These are phyloP conservation scores for Wickerhamomyces bovis DNA, from an alignment of 805 yeast species.

Conservation along the genomic window DNA sequence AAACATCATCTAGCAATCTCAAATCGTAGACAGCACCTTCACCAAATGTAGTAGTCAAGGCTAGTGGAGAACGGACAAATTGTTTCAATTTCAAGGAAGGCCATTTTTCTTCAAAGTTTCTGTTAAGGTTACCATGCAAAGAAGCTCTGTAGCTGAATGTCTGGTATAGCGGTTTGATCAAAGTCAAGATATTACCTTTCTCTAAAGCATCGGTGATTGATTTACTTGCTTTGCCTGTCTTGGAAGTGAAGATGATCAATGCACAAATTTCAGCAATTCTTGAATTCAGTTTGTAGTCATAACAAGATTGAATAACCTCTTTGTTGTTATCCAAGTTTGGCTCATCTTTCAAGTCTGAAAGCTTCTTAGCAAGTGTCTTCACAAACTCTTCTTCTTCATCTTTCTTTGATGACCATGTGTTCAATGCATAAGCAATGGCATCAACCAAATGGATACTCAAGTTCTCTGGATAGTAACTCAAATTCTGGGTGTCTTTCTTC, in stretches of 20 bases:
- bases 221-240: slow-evolving; percentile 33
- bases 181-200: slow-evolving; percentile 28
- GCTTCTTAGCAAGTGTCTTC: slow-evolving; percentile 28
- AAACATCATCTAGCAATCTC: slow-evolving; percentile 54
- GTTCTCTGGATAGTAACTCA: slow-evolving; percentile 51
- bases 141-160: slow-evolving; percentile 41
- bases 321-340: slow-evolving; percentile 6
- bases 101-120: slow-evolving; percentile 43
- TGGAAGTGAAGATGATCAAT: slow-evolving; percentile 56
- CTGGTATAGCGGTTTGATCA: slow-evolving; percentile 32
- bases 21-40: slow-evolving; percentile 51
- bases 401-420: slow-evolving; percentile 67
- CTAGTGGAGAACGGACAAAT: slow-evolving; percentile 44
- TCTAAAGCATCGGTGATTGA: slow-evolving; percentile 39
- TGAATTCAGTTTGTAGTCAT: slow-evolving; percentile 53
- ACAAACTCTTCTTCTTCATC: slow-evolving; percentile 32
- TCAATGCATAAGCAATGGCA: slow-evolving; percentile 67
- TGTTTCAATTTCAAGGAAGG: slow-evolving; percentile 40
- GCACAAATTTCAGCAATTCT: slow-evolving; percentile 74
- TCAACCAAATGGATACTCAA: slow-evolving; percentile 66
- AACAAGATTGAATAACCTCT: slow-evolving; percentile 36
- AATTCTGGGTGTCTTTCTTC: slow-evolving; percentile 46
- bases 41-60: slow-evolving; percentile 45
- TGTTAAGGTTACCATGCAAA: slow-evolving; percentile 39
- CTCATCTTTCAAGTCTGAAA: slow-evolving; percentile 12